These are phyloP conservation scores for Nannizzia gypsea DNA, from an alignment of 2,329 filamentous ascomycete species.

Conservation along the genomic window DNA sequence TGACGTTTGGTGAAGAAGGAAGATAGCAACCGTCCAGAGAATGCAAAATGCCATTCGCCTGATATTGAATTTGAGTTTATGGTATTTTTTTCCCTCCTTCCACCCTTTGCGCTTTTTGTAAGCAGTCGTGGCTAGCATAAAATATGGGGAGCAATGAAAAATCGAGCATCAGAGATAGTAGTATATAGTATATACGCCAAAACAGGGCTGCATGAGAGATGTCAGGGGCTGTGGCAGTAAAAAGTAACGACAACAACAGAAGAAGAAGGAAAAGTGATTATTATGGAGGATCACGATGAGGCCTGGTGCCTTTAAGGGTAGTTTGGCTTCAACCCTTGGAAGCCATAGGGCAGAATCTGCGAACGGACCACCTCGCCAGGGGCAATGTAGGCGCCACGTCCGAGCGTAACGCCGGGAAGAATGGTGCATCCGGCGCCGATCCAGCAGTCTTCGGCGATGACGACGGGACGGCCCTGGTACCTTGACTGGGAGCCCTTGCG, in stretches of 20 bases:
- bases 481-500: slow-evolving; percentile 62
- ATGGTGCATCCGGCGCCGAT: slow-evolving; percentile 54
- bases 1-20: not conserved
- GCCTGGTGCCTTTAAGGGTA: slow-evolving; percentile 16
- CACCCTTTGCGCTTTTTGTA: not conserved
- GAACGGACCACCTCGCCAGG: slow-evolving; percentile 35
- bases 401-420: slow-evolving; percentile 34
- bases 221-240: too few relatives aligned
- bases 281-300: slow-evolving; percentile 1
- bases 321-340: slow-evolving; percentile 31
- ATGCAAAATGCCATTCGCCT: not conserved
- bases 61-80: not conserved
- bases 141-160: not conserved
- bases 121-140: not conserved
- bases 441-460: slow-evolving; percentile 61
- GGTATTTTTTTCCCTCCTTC: not conserved
- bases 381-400: slow-evolving; percentile 33
- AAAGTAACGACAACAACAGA: not conserved
- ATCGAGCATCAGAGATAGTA: not conserved
- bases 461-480: slow-evolving; percentile 58
- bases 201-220: not conserved
- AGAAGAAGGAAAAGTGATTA: not conserved
- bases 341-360: slow-evolving; percentile 33
- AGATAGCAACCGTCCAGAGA: not conserved
- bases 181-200: not conserved